These are phyloP conservation scores for Chytriomyces sp. DNA, from an alignment of 192 early-diverging fungal genomes.

Conservation along the genomic window DNA sequence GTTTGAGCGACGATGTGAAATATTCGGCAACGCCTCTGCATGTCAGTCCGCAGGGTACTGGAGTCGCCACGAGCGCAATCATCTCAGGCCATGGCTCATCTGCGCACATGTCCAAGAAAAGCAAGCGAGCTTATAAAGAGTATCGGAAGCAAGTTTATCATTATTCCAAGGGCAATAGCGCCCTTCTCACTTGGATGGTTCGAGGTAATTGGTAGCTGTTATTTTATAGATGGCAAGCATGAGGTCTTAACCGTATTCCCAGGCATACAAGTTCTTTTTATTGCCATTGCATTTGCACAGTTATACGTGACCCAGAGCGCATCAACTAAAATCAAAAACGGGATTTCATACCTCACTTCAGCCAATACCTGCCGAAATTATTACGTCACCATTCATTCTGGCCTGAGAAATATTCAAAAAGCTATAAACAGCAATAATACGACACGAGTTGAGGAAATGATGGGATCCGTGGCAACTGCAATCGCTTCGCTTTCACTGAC, in stretches of 20 bases:
- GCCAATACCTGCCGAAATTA: conserved; percentile 16
- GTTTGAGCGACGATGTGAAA: conserved; percentile 32
- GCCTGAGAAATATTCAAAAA: conserved; percentile 21
- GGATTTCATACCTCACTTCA: conserved; percentile 5
- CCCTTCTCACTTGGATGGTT: conserved; percentile 34
- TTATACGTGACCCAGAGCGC: conserved; percentile 25
- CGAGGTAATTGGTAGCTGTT: conserved; percentile 6
- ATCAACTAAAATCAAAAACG: background rate
- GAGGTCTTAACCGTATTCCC: background rate
- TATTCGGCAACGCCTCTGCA: background rate
- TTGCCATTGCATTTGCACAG: conserved; percentile 18
- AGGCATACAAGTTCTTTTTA: conserved; percentile 32
- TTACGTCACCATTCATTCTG: conserved; percentile 16
- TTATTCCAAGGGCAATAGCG: conserved; percentile 38
- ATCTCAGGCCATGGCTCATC: background rate
- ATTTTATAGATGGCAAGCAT: background rate
- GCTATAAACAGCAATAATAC: background rate
- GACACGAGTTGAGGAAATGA: background rate
- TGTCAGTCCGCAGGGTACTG: background rate
- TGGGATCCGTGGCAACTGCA: background rate
- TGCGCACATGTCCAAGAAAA: conserved; percentile 29
- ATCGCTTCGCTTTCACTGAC: background rate
- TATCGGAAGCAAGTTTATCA: conserved; percentile 40
- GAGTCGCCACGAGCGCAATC: background rate
- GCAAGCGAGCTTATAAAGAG: conserved; percentile 33